These are phyloP conservation scores for Gymnopilus dilepis DNA, from an alignment of 768 basidiomycete genomes.

Conservation along the genomic window DNA sequence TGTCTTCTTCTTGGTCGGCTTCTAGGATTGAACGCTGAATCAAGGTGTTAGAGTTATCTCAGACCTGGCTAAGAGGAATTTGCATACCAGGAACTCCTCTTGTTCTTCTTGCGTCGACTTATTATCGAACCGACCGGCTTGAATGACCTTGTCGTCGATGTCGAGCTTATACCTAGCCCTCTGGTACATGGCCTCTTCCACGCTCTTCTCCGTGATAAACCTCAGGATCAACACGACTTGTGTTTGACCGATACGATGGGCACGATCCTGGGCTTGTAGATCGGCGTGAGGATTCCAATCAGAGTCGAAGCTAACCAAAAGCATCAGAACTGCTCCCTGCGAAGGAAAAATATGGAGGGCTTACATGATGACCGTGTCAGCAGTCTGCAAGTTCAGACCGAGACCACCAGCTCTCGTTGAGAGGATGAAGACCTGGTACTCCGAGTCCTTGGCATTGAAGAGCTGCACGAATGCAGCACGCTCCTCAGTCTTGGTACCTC, in stretches of 20 bases:
- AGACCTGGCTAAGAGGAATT: background rate
- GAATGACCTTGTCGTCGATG: conserved; percentile 99
- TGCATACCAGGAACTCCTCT: conserved; percentile 88
- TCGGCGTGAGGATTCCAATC: conserved; percentile 99
- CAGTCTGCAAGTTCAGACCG: conserved; percentile 93
- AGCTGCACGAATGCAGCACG: conserved; percentile 84
- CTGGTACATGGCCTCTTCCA: conserved; percentile 97
- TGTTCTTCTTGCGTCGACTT: conserved; percentile 98
- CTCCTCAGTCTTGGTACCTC: conserved; percentile 95
- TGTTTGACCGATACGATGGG: conserved; percentile 99
- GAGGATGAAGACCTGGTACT: conserved; percentile 90
- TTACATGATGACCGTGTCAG: conserved; percentile 95
- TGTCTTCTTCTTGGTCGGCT: conserved; percentile 89
- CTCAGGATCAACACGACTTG: conserved; percentile 96
- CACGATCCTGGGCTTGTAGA: conserved; percentile 98
- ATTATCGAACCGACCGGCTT: conserved; percentile 98
- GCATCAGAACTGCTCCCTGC: background rate
- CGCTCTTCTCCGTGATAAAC: conserved; percentile 97
- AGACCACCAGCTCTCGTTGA: conserved; percentile 94
- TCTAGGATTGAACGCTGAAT: conserved; percentile 85
- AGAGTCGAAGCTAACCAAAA: conserved; percentile 66
- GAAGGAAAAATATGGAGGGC: conserved; percentile 29
- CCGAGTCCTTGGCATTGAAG: conserved; percentile 90
- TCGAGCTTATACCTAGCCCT: conserved; percentile 95
- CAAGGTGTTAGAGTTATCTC: background rate